Conservation (phyloP, 441 rosid genomes). For the Pelargonium exstipulatum region DNA sequence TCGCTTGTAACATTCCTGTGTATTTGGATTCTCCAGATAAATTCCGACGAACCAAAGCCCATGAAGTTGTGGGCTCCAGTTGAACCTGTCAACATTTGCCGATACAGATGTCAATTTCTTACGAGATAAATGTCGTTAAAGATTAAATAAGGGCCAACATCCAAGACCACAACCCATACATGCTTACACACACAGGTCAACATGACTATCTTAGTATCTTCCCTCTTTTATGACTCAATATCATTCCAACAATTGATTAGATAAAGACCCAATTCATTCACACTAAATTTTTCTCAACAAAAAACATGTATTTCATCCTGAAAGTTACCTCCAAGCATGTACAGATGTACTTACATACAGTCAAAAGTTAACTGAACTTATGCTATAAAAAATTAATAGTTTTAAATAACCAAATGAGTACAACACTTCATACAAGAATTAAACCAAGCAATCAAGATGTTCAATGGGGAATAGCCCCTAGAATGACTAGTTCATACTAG, state of each 20-base stretch:
- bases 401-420: too few species aligned
- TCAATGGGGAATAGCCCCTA: too few species aligned
- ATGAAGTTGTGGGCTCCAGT: slow-evolving; percentile 77
- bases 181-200: neutral
- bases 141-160: neutral
- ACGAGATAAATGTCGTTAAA: neutral
- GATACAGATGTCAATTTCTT: neutral
- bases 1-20: slow-evolving; percentile 81
- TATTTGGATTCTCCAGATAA: slow-evolving; percentile 55
- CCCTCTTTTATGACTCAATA: too few species aligned
- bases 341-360: neutral
- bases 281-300: neutral
- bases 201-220: too few species aligned
- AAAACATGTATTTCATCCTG: neutral
- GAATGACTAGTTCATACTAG: too few species aligned
- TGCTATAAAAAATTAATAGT: too few species aligned
- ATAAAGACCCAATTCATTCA: neutral
- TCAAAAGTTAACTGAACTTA: neutral
- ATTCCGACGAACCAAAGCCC: slow-evolving; percentile 55
- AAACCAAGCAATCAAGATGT: too few species aligned
- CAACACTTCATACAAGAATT: too few species aligned
- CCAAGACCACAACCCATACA: neutral
- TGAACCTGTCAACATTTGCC: slow-evolving; percentile 57
- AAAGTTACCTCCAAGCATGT: neutral
- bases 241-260: neutral